These are phyloP conservation scores for Syzygium aromaticum DNA, from an alignment of 345 rosid species.

Conservation along the genomic window DNA sequence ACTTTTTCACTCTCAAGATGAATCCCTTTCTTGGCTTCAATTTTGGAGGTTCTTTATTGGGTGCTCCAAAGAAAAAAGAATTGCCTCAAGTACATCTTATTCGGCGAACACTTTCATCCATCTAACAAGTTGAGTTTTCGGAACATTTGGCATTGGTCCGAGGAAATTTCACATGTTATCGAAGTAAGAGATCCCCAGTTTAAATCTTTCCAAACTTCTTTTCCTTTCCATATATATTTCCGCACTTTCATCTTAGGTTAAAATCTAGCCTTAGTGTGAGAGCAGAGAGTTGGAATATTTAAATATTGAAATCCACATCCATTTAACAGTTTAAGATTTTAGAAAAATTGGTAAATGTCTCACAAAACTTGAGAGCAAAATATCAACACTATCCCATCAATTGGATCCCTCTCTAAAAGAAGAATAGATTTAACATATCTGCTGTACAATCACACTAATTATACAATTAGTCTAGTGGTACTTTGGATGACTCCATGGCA, in stretches of 20 bases:
- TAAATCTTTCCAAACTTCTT: background rate
- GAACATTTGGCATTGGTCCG: background rate
- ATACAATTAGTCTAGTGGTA: background rate
- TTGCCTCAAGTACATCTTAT: background rate
- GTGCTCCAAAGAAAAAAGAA: background rate
- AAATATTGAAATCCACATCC: background rate
- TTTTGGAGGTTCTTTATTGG: background rate
- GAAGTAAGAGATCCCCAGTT: background rate
- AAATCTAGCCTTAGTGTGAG: background rate
- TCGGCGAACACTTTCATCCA: background rate
- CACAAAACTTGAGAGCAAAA: background rate
- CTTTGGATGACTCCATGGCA: background rate
- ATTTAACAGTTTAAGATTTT: background rate
- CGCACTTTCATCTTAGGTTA: background rate
- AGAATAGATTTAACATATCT: background rate
- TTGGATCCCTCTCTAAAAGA: background rate
- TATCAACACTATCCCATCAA: background rate
- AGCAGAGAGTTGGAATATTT: background rate
- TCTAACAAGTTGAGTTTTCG: background rate
- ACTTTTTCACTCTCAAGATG: constrained; percentile 17
- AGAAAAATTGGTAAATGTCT: background rate
- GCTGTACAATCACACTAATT: background rate
- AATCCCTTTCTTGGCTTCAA: background rate
- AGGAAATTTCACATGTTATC: background rate
- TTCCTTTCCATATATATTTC: too few relatives aligned